Evolutionary conservation across 164 flowering plant species (phyloP), one percentile per base, ranked within the genome.

Genomic region (Magnolia kwangsiensis): DNA sequence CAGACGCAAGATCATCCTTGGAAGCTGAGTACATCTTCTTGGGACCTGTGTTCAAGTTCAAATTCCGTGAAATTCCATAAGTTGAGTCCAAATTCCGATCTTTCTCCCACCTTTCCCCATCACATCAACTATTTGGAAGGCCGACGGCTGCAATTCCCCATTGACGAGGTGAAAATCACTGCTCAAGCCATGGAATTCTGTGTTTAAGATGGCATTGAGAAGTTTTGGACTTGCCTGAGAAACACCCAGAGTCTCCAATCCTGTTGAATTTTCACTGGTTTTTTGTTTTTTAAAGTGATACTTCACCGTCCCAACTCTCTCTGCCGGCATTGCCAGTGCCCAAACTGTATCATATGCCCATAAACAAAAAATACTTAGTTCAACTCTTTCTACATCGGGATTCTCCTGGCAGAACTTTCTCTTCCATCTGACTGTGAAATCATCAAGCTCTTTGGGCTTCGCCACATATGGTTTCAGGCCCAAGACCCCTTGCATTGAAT

Each of bases 401-500:
- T 79, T 31, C 0, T 82, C 82, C 8, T 14, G 50, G 1, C 20
- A 69, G 50, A 81, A 78, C 55, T 78, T 69, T 8, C 55, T 67
- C 71, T 69, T 80, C 88, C 86, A 88, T 78, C 85, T 65, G 11
- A 45, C 29, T 1, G 14, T 71, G 69, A 87, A 84, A 37, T 55
- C 51, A 1, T 73, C 74, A 11, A 85, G 80, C 49, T 69, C 66
- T 63, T 31, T 71, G 1, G 87, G 71, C 9, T 59, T 51, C 0
- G 85, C 84, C 23, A 87, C 59, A 19, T 78, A 76, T 20, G 83
- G 63, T 69, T 67, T 78, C 1, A 87, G 66, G 24, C 89, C 88
- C 69, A 87, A 10, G 7, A 83, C 84, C 1, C 91, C 91, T 73
- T 87, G 85, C 87, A 87, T 87, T 0, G 85, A 78, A 1, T 78